Evolutionary conservation across 2,329 filamentous ascomycete species (phyloP), one percentile per base, ranked within the genome.

Genomic region (Phoma sp.): DNA sequence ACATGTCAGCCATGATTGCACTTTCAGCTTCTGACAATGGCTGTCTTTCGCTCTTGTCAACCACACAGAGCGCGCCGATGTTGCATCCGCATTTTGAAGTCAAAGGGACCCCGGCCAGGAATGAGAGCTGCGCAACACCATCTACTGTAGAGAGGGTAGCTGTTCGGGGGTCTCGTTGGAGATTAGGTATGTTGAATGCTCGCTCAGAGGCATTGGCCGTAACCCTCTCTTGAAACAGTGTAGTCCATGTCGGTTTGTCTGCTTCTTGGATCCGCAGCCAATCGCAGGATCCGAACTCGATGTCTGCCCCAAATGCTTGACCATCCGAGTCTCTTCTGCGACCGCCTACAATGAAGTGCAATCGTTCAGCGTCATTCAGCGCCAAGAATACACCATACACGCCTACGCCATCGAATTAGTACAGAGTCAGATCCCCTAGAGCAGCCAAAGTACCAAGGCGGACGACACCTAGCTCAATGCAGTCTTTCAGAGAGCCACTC

Each of bases 31-130:
- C 18, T 23, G 42, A 49, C 23, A 54, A 43, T 27, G 14, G 22
- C 2, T 25, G 23, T 24, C 57, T 44, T 30, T 36, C 33, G 11
- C 27, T 35, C 14, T 27, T n/a, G 47, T 54, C 42, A 8, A 61
- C 25, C 5, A 61, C 43, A 44, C 54, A 63, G 13, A 63, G 25
- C 14, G 48, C 51, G 11, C 59, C 60, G 40, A 63, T 61, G 8
- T 45, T 52, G 29, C 53, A 41, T 10, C 48, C 45, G 11, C 46
- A 38, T 30, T 49, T 43, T 5, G 59, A 50, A 5, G 39, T 48
- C 30, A 63, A 29, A 7, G 59, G 57, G 6, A 36, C 44, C 23
- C 52, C 55, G 37, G 52, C 55, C 24, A 55, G 60, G 35, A 60
- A 57, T 7, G 43, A 33, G 13, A 52, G 13, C 8, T 55, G 43